Evolutionary conservation across 345 rosid genomes (phyloP).

Genomic region (Populus davidiana): DNA sequence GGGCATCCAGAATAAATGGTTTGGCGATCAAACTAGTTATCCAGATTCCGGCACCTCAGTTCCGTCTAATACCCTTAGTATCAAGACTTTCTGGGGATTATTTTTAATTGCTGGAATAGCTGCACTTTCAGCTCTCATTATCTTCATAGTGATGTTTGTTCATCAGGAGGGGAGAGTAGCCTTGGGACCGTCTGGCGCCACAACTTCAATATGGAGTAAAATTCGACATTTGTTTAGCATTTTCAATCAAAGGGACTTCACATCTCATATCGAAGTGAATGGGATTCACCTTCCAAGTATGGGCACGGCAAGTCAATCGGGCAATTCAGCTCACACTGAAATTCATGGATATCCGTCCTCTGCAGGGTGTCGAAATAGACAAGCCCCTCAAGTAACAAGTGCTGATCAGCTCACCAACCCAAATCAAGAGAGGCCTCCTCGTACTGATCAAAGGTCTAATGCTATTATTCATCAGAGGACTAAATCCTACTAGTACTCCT

Average conservation of each 20-base stretch:
- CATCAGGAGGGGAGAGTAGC: background rate
- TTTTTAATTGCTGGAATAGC: too few species aligned
- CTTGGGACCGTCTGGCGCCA: background rate
- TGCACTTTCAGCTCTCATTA: too few species aligned
- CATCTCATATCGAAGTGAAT: background rate
- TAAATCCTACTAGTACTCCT: too few species aligned
- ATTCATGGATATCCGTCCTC: background rate
- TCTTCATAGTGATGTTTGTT: conserved; percentile 4
- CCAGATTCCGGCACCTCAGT: background rate
- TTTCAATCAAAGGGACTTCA: conserved; percentile 13
- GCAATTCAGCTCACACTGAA: background rate
- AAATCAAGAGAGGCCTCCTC: background rate
- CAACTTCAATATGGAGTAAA: background rate
- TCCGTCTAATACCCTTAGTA: too few species aligned
- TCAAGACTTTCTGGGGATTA: too few species aligned
- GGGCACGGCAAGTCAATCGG: background rate
- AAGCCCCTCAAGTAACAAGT: background rate
- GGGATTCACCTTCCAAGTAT: background rate
- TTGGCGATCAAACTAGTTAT: background rate
- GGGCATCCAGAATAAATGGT: conserved; percentile 12
- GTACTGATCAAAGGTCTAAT: too few species aligned
- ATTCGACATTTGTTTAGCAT: background rate
- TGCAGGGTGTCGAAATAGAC: background rate
- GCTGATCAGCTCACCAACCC: background rate
- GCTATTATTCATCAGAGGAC: too few species aligned